These are phyloP conservation scores for Aspergillus cavernicola DNA, from an alignment of 495 filamentous ascomycete genomes.

Conservation along the genomic window DNA sequence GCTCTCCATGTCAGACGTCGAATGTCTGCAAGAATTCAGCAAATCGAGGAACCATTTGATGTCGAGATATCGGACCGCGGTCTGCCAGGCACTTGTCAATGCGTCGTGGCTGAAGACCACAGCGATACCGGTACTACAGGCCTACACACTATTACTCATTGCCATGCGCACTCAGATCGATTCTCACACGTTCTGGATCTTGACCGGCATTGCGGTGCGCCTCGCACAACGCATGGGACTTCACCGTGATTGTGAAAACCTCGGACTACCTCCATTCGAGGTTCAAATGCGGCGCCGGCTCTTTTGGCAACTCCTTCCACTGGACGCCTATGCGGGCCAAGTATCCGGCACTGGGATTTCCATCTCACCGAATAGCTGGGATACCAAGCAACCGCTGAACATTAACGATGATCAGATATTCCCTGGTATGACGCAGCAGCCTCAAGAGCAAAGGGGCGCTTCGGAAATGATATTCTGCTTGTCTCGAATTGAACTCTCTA, in stretches of 20 bases:
- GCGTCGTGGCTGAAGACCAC: conserved; percentile 33
- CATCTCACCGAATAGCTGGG: conserved; percentile 20
- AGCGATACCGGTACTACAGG: conserved; percentile 29
- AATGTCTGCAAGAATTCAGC: conserved; percentile 32
- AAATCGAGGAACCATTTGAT: conserved; percentile 16
- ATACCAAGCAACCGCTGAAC: conserved; percentile 44
- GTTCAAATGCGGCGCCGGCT: conserved; percentile 45
- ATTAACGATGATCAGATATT: conserved; percentile 55
- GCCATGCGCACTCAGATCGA: conserved; percentile 31
- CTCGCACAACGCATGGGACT: conserved; percentile 49
- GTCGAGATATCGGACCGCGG: conserved; percentile 18
- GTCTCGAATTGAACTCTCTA: conserved; percentile 49
- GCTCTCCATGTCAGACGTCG: conserved; percentile 28
- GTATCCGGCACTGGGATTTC: conserved; percentile 24
- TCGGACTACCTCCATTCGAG: conserved; percentile 44
- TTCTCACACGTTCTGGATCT: conserved; percentile 32
- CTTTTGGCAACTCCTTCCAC: conserved; percentile 42
- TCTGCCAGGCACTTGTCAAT: conserved; percentile 24
- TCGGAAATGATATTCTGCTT: conserved; percentile 81
- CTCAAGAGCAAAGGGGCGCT: conserved; percentile 47
- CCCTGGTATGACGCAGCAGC: conserved; percentile 24
- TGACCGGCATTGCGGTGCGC: conserved; percentile 42
- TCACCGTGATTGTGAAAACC: conserved; percentile 42
- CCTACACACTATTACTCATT: conserved; percentile 29
- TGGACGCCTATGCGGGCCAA: conserved; percentile 35